These are phyloP conservation scores for Tubosaeta sp. DNA, from an alignment of 768 basidiomycete genomes.

Conservation along the genomic window DNA sequence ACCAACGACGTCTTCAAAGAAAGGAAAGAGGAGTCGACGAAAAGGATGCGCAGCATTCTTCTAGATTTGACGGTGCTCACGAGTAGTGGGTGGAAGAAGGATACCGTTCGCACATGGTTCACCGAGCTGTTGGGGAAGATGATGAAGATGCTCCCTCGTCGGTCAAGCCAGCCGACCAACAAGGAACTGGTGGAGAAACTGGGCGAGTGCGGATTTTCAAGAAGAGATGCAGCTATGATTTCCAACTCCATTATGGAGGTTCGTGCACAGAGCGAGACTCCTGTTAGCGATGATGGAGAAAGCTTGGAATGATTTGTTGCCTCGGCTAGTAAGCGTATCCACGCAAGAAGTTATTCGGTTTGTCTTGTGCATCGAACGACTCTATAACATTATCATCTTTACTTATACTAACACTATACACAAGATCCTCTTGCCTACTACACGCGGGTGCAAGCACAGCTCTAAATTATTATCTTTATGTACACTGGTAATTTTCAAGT, in stretches of 20 bases:
- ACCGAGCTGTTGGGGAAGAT: constrained; percentile 17
- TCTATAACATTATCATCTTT: too few species aligned
- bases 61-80: constrained; percentile 2
- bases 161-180: constrained; percentile 1
- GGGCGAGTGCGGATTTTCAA: constrained; percentile 17
- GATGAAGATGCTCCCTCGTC: constrained; percentile 15
- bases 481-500: too few species aligned
- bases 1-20: constrained; percentile 16
- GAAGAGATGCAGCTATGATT: constrained; percentile 13
- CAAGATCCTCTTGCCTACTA: too few species aligned
- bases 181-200: constrained; percentile 11
- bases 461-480: too few species aligned
- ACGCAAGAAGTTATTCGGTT: neutral
- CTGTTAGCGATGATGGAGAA: neutral
- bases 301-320: neutral
- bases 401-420: too few species aligned
- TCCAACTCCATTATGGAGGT: constrained; percentile 14
- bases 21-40: constrained; percentile 30
- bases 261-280: neutral
- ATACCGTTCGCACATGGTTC: constrained; percentile 13
- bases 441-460: too few species aligned
- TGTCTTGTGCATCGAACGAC: too few species aligned
- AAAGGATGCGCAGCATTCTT: constrained; percentile 19
- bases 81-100: constrained; percentile 15
- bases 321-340: neutral